Base-by-base conservation (phyloP, 1,284 basidiomycete genomes). In the Afroboletus lepidellus region DNA sequence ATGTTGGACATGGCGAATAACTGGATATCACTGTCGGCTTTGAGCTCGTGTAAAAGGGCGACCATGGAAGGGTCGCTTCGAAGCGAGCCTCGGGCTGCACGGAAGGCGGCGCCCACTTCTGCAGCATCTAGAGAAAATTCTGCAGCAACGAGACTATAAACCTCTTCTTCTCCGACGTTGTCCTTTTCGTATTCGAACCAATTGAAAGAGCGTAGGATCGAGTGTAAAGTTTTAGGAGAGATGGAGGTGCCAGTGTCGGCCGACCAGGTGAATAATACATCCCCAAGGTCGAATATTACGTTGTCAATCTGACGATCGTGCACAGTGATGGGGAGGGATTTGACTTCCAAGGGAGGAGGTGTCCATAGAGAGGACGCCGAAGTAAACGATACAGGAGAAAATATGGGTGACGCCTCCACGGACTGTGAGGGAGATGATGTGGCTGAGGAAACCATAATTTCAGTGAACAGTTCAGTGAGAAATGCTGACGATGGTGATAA, bases 111-210 rank as follows among this genome's bases (percentile, higher is more conserved):
- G 5, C 32, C 6, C 1, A 61, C 41, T 20, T 65, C 48, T 3
- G 44, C 49, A 18, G 37, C 9, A 27, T 64, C 56, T n/a, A 62
- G 27, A 33, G 49, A 65, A 20, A 64, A 65, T 42, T 59, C 46
- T 18, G 41, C 29, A 2, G 58, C 48, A 1, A 30, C 24, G 21
- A 59, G 50, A 21, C 29, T 6, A 25, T 61, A 59, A 2, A 34
- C 36, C 18, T 65, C 42, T 0, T 51, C 55, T 51, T 65, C 60
- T 0, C 20, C 12, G 11, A 63, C 29, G 41, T 61, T 61, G 0
- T 58, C 63, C 29, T 62, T 62, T 11, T 62, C 63, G 27, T 62
- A 63, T 23, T 63, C 61, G 7, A 65, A 63, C 61, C 61, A 62
- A 2, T 36, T 56, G 8, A 45, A 41, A 18, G 60, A 62, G 12